Conservation (phyloP, 169 alveolate genomes). For the Plasmodium malariae region DNA sequence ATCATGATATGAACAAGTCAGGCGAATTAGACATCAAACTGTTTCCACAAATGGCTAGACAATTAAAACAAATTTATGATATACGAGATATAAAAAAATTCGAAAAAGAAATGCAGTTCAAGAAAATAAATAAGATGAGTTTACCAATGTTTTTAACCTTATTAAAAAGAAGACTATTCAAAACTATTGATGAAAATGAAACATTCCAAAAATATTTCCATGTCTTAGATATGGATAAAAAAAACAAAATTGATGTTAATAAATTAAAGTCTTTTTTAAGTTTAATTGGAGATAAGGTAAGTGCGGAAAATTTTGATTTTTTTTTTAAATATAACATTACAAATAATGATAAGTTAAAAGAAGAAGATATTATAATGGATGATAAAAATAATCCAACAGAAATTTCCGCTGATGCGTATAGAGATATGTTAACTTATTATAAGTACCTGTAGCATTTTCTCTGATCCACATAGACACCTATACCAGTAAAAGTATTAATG, state of each 20-base stretch:
- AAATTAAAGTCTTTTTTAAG: conserved; percentile 20
- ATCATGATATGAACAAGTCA: conserved; percentile 17
- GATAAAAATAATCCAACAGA: not conserved
- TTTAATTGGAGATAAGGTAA: conserved; percentile 50
- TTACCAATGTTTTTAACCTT: conserved; percentile 51
- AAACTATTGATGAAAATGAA: conserved; percentile 12
- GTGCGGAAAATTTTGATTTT: conserved; percentile 37
- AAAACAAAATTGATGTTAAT: conserved; percentile 13
- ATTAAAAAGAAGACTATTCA: conserved; percentile 39
- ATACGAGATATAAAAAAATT: conserved; percentile 16
- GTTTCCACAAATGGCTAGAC: conserved; percentile 69
- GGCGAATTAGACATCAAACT: conserved; percentile 33
- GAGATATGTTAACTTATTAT: conserved; percentile 35
- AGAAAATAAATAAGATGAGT: conserved; percentile 40
- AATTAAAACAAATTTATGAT: conserved; percentile 57
- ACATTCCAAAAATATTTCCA: conserved; percentile 34
- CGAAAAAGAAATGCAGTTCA: conserved; percentile 54
- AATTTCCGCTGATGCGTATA: conserved; percentile 12
- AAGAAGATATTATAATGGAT: conserved; percentile 3
- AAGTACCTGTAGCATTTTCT: conserved; percentile 9
- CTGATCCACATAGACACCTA: too few relatives aligned
- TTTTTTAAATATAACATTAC: not conserved
- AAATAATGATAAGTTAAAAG: not conserved
- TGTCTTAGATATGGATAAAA: conserved; percentile 46
- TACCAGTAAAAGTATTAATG: too few relatives aligned